Base-by-base conservation (phyloP, 108 stramenopile genomes). In the Nitzschia putrida region DNA sequence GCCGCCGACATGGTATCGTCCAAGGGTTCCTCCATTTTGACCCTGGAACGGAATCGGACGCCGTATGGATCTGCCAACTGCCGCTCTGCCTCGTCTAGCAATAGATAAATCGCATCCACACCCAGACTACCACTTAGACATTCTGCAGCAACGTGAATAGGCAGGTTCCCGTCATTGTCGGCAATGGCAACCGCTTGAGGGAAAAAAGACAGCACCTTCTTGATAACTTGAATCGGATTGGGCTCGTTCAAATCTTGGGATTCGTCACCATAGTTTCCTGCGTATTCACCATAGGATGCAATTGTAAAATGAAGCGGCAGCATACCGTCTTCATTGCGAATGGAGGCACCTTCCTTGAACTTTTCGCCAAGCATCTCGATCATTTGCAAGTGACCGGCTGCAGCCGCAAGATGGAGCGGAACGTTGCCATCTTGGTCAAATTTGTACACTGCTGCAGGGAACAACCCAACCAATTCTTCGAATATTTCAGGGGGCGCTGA, bases 351-450 rank as follows among this genome's bases (percentile, higher is more conserved):
- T 49, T 85, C 79, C 25, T 85, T 66, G 49, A 94, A 94, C 44
- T 71, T 65, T 51, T 83, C 77, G 40, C 86, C 88, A 41, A 94
- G 87, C 61, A 88, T 76, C 29, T 71, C 47, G 43, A 89, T 86
- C 93, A 94, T 90, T 18, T 74, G 45, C 23, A 88, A 38, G 73
- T 92, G 91, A 9, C 85, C 85, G 39, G 90, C 80, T 23, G 85
- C 86, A 29, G 87, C 80, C 25, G 90, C 90, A 74, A 91, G 83
- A 60, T 94, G 93, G 29, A 94, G 83, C 20, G 93, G 93, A 21
- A 94, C 76, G 72, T 94, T 91, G 44, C 93, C 93, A 60, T 85
- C 88, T 21, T 82, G 59, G 64, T 94, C 93, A 43, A 94, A 88
- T 68, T 88, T 94, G 61, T 88, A 77, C 5, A 90, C 87, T 38